A percentile compares a stretch with the other conserved stretches of the same genome.
These are phyloP conservation scores for Rhodomyrtus psidioides DNA, from an alignment of 441 rosid species.

Conservation along the genomic window DNA sequence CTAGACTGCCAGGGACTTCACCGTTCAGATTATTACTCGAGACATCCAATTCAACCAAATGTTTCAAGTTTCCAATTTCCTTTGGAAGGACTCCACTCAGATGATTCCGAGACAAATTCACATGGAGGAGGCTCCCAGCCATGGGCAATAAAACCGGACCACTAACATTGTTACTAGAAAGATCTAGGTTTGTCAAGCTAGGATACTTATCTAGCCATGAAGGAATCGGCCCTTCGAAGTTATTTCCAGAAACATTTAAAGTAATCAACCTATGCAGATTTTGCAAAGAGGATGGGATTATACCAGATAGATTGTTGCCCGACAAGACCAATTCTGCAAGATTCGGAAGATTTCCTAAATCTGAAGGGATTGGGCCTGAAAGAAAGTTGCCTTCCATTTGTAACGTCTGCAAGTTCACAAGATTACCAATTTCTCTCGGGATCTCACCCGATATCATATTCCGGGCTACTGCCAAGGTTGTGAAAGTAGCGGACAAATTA, in stretches of 20 bases:
- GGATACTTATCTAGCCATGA: neutral
- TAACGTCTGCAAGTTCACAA: neutral
- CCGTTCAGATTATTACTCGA: no score
- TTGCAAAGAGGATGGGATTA: neutral
- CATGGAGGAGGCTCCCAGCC: neutral
- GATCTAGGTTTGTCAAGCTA: neutral
- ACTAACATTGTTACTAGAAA: neutral
- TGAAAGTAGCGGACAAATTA: neutral
- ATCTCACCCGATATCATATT: neutral
- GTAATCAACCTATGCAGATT: neutral
- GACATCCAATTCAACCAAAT: neutral
- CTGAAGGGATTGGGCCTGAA: neutral
- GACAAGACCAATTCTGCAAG: neutral
- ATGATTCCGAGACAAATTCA: neutral
- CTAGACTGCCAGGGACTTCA: neutral
- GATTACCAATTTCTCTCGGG: neutral
- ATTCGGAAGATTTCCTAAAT: neutral
- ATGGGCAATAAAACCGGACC: neutral
- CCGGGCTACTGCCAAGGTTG: accelerated
- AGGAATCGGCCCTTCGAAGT: neutral
- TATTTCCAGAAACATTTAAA: neutral
- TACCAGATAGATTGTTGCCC: neutral
- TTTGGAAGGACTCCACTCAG: neutral
- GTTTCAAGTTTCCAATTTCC: neutral
- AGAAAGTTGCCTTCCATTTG: neutral